Base-by-base conservation (phyloP, 2,329 filamentous ascomycete genomes). In the Aspergillus fischeri region DNA sequence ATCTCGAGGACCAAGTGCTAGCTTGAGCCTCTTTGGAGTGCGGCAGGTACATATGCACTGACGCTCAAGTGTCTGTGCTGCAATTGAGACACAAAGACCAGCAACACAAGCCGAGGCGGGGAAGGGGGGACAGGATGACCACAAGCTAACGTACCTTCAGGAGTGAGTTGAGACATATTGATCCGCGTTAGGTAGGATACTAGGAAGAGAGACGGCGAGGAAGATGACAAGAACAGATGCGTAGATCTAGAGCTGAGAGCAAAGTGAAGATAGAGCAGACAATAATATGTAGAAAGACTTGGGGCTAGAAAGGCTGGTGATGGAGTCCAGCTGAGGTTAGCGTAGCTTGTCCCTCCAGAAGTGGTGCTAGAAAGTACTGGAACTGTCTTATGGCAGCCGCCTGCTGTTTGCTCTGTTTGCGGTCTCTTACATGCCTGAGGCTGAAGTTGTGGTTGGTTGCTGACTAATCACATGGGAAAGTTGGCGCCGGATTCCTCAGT, bases 101-200 rank as follows among this genome's bases (percentile, higher is more conserved):
- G 42, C 51, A 53, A 38, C 47, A 52, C 51, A 58, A 53, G 45
- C 59, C 60, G 63, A 60, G 67, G 68, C 67, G 70, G 68, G 67
- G 68, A 66, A 72, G 57, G 61, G 61, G 55, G 58, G 60, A 49
- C 56, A 51, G 60, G 60, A 49, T 56, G 53, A 57, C 61, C 53
- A 54, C 62, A 53, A 57, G 60, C 63, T 38, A 56, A 70, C 74
- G 57, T 73, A 80, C 78, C 78, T 77, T 80, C 78, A 60, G 78
- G 78, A 55, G 75, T 77, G 57, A 70, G 63, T 60, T 73, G 66
- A 52, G 70, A 55, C 65, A 68, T 69, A 52, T 56, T 70, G 62
- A 55, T 53, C 52, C 44, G 42, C 50, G 53, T 51, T 50, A 58
- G 49, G 28, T 53, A 52, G 55, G 50, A 54, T 60, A 35, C 25